These are phyloP conservation scores for Phytophthora cryptogea DNA, from an alignment of 352 stramenopile genomes.

Conservation along the genomic window DNA sequence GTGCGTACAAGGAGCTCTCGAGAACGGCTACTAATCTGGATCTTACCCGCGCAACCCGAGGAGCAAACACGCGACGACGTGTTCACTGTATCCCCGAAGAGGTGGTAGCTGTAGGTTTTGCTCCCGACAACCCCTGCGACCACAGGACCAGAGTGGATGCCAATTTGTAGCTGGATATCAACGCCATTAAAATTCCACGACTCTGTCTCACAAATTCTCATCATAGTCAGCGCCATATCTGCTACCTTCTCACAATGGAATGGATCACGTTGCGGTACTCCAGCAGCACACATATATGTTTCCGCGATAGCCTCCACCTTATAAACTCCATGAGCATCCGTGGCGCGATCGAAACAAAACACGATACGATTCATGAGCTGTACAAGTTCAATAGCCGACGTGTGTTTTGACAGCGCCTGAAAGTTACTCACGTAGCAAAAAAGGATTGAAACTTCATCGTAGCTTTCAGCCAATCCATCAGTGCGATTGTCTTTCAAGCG, in stretches of 20 bases:
- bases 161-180: conserved; percentile 82
- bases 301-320: conserved; percentile 90
- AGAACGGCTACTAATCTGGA: conserved; percentile 71
- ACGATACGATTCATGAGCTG: conserved; percentile 89
- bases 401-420: conserved; percentile 61
- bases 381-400: conserved; percentile 77
- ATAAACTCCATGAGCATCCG: conserved; percentile 72
- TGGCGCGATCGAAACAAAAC: conserved; percentile 84
- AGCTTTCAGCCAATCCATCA: conserved; percentile 67
- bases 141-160: conserved; percentile 80
- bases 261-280: conserved; percentile 60
- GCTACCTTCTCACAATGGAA: conserved; percentile 78
- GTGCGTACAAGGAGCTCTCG: conserved; percentile 52
- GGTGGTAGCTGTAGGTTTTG: conserved; percentile 83
- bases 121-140: conserved; percentile 84
- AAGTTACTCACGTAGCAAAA: conserved; percentile 89
- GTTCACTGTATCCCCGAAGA: conserved; percentile 88
- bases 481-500: conserved; percentile 73
- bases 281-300: conserved; percentile 85
- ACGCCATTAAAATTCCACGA: conserved; percentile 72
- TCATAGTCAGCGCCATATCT: conserved; percentile 79
- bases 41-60: conserved; percentile 58
- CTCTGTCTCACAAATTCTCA: conserved; percentile 71
- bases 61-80: conserved; percentile 82
- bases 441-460: conserved; percentile 82